These are phyloP conservation scores for Kingdonia uniflora DNA, from an alignment of 164 flowering plant species.

Conservation along the genomic window DNA sequence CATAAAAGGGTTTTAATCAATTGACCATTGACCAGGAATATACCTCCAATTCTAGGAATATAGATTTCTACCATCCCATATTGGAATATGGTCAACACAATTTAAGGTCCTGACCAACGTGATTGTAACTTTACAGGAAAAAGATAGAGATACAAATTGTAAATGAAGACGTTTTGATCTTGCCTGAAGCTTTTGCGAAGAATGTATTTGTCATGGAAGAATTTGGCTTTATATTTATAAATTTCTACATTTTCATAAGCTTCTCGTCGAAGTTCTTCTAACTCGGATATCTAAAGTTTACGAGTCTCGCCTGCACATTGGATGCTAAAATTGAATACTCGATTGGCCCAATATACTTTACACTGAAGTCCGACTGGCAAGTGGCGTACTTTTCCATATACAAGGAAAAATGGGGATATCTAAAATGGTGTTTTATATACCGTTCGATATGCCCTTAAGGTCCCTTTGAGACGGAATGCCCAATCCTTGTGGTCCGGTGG, in stretches of 20 bases:
- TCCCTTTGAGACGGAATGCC: no score
- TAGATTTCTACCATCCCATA: no score
- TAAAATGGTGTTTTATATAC: not conserved
- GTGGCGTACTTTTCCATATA: not conserved
- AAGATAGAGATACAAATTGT: no score
- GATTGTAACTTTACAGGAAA: no score
- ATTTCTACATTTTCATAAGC: not conserved
- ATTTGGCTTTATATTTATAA: not conserved
- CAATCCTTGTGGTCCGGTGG: no score
- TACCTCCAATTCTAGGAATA: no score
- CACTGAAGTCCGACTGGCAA: not conserved
- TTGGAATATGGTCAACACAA: no score
- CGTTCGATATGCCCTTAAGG: not conserved
- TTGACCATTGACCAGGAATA: no score
- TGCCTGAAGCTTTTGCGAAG: not conserved
- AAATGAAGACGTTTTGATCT: not conserved
- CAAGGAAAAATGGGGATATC: not conserved
- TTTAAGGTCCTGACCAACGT: no score
- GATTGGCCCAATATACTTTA: not conserved
- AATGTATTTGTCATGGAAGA: no score
- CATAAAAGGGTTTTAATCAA: no score
- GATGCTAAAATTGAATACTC: not conserved
- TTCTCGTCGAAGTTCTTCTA: not conserved
- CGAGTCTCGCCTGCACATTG: not conserved
- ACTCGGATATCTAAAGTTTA: no score